These are phyloP conservation scores for Tillandsia leiboldiana DNA, from an alignment of 176 grass and related monocot species.

Conservation along the genomic window DNA sequence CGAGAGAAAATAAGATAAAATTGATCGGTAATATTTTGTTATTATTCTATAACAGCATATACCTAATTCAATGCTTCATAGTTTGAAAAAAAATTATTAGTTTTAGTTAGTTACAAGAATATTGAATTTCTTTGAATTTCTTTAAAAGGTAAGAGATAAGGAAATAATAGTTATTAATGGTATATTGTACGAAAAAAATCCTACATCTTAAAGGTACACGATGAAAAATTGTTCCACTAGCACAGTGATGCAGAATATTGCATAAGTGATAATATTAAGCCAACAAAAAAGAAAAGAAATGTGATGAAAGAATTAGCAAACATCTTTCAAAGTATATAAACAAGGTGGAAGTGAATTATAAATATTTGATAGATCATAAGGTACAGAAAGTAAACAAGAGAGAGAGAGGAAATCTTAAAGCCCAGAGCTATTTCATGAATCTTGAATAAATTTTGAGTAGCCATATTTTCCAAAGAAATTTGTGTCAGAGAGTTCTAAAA, in stretches of 20 bases:
- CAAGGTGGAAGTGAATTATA: not conserved
- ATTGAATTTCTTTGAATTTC: not conserved
- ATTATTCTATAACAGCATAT: not conserved
- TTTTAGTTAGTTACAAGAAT: not conserved
- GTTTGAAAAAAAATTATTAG: not conserved
- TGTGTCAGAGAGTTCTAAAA: not conserved
- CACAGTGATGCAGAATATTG: not conserved
- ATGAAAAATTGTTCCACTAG: not conserved
- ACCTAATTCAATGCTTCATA: not conserved
- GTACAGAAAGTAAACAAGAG: not conserved
- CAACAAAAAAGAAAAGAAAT: not conserved
- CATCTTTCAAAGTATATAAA: not conserved
- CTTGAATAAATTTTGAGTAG: conserved; percentile 1
- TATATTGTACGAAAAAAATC: not conserved
- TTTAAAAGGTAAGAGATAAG: not conserved
- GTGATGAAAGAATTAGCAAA: not conserved
- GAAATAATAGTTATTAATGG: not conserved
- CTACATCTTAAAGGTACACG: not conserved
- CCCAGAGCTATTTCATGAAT: not conserved
- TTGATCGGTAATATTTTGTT: not conserved
- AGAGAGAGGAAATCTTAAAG: conserved; percentile 11
- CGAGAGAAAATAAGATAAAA: not conserved
- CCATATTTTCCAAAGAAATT: not conserved
- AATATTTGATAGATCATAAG: not conserved
- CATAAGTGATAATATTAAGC: not conserved